These are phyloP conservation scores for Suillus lakei DNA, from an alignment of 768 basidiomycete species.

Conservation along the genomic window DNA sequence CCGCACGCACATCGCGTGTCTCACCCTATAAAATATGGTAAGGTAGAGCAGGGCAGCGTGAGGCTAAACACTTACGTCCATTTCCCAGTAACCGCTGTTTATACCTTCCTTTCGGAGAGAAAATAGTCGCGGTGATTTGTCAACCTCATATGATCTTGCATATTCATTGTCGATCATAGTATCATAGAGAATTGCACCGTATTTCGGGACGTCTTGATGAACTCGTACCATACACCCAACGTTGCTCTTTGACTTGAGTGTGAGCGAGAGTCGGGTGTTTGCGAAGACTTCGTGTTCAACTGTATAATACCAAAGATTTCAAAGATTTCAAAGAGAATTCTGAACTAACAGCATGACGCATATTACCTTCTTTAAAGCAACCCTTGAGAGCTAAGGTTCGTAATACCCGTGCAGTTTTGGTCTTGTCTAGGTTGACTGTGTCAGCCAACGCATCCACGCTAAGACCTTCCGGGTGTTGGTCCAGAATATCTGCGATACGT, in stretches of 20 bases:
- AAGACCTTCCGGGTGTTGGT: slow-evolving; percentile 30
- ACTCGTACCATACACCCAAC: slow-evolving; percentile 15
- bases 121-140: slow-evolving; percentile 25
- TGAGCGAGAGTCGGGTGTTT: slow-evolving; percentile 39
- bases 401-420: slow-evolving; percentile 34
- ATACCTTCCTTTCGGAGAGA: slow-evolving; percentile 22
- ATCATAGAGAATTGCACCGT: slow-evolving; percentile 25
- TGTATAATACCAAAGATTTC: slow-evolving; percentile 5
- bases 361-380: slow-evolving; percentile 34
- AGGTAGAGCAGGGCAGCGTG: not conserved
- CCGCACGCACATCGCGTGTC: slow-evolving; percentile 18
- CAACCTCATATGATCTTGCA: slow-evolving; percentile 25
- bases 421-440: slow-evolving; percentile 27
- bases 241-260: slow-evolving; percentile 22
- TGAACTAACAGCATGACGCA: not conserved
- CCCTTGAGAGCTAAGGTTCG: slow-evolving; percentile 35
- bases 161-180: slow-evolving; percentile 28
- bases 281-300: slow-evolving; percentile 34
- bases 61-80: slow-evolving; percentile 22
- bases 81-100: slow-evolving; percentile 25
- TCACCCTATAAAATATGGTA: slow-evolving; percentile 14
- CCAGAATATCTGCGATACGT: slow-evolving; percentile 31
- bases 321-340: not conserved
- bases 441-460: slow-evolving; percentile 31
- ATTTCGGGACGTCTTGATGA: slow-evolving; percentile 18